phyloP scores from a whole-genome alignment of 306 rosid species.

The Prunus mume region DNA sequence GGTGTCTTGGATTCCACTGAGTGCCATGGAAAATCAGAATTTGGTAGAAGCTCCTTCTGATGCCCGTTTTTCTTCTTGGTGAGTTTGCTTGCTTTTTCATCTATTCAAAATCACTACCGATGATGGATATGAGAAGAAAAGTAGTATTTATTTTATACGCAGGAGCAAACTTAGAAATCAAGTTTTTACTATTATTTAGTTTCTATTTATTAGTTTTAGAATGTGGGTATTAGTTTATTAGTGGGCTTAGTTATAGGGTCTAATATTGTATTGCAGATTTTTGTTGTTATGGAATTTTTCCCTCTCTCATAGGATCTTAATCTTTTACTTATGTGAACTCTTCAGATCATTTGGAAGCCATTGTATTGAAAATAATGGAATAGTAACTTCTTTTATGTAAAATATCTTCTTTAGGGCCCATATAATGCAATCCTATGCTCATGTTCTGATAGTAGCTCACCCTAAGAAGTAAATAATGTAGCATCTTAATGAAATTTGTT shows the following conservation, averaged over 20 bases:
- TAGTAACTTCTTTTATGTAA: not conserved
- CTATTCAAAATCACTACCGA: not conserved
- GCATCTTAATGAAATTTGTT: not conserved
- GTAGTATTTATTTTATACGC: not conserved
- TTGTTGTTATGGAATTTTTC: not conserved
- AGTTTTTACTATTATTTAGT: not conserved
- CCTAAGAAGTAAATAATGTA: not conserved
- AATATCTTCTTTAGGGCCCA: not conserved
- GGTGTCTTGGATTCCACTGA: constrained; percentile 79
- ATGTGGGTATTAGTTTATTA: not conserved
- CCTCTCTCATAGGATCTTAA: not conserved
- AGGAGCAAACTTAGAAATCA: not conserved
- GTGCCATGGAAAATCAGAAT: constrained; percentile 94
- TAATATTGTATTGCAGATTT: not conserved
- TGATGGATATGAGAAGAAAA: not conserved
- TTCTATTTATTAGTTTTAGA: not conserved
- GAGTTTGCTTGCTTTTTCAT: constrained; percentile 25
- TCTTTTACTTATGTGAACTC: not conserved
- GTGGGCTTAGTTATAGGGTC: not conserved
- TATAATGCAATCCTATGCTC: not conserved
- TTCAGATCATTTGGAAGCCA: not conserved
- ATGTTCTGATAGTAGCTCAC: not conserved
- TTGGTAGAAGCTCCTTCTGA: constrained; percentile 83
- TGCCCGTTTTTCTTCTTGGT: constrained; percentile 63
- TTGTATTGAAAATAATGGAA: not conserved